These are phyloP conservation scores for Nothophaeocryptopus gaeumannii DNA, from an alignment of 2,329 filamentous ascomycete genomes.

Conservation along the genomic window DNA sequence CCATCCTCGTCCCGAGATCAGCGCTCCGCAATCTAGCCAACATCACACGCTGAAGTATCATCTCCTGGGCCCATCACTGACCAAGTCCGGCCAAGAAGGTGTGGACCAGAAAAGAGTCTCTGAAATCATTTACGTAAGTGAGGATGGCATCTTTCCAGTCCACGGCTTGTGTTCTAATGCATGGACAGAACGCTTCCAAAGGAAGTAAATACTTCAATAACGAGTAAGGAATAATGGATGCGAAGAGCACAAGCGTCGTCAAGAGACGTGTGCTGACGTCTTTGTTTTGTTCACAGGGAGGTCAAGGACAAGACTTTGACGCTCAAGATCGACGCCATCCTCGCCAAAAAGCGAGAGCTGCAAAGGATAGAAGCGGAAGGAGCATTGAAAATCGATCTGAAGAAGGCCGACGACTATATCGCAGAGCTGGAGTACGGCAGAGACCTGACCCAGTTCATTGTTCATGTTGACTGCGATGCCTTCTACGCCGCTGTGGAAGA, in stretches of 20 bases:
- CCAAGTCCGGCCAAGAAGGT: slow-evolving; percentile 86
- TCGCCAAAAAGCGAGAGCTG: slow-evolving; percentile 70
- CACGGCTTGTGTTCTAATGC: too few relatives aligned
- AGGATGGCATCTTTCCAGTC: too few relatives aligned
- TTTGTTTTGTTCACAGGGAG: slow-evolving; percentile 43
- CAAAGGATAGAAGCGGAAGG: slow-evolving; percentile 62
- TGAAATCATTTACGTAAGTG: slow-evolving; percentile 74
- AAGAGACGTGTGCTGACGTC: too few relatives aligned
- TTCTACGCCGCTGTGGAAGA: slow-evolving; percentile 95
- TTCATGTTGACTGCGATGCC: slow-evolving; percentile 95
- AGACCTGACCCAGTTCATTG: slow-evolving; percentile 78
- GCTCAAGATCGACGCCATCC: slow-evolving; percentile 76
- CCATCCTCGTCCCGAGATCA: too few relatives aligned
- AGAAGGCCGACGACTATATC: slow-evolving; percentile 77
- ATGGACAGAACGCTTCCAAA: slow-evolving; percentile 70
- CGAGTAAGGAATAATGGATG: slow-evolving; percentile 47
- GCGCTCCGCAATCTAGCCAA: slow-evolving; percentile 30
- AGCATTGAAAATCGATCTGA: slow-evolving; percentile 64
- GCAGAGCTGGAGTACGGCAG: slow-evolving; percentile 72
- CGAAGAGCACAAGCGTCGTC: too few relatives aligned
- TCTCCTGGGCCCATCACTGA: slow-evolving; percentile 83
- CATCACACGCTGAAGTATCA: slow-evolving; percentile 80
- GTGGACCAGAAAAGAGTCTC: slow-evolving; percentile 96
- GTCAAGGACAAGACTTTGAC: slow-evolving; percentile 77
- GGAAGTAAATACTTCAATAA: slow-evolving; percentile 95